These are phyloP conservation scores for Amphibolis antarctica DNA, from an alignment of 106 monocot genomes.

Conservation along the genomic window DNA sequence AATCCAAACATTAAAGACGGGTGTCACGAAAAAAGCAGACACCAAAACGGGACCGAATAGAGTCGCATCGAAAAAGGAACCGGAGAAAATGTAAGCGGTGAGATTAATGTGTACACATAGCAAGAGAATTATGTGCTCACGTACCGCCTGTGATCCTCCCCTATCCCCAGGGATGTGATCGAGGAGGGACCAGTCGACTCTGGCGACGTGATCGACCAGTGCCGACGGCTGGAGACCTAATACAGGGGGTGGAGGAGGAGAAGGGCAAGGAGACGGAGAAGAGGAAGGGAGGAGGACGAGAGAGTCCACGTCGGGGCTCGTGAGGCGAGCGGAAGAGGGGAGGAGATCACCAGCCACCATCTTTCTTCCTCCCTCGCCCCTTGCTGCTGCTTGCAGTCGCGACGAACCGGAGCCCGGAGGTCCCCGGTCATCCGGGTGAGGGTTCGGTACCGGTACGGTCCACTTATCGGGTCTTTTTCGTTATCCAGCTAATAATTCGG, in stretches of 20 bases:
- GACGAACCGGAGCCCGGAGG: too few relatives aligned
- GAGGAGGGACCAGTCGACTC: slow-evolving; percentile 70
- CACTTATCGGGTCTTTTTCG: too few relatives aligned
- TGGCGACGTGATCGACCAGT: slow-evolving; percentile 77
- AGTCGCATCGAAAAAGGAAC: background rate
- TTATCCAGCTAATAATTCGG: too few relatives aligned
- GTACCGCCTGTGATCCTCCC: slow-evolving; percentile 77
- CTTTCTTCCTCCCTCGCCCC: background rate
- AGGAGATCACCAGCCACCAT: background rate
- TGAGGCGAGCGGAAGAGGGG: background rate
- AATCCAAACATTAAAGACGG: background rate
- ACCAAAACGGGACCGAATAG: background rate
- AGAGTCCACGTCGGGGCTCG: background rate
- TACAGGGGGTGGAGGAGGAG: slow-evolving; percentile 13
- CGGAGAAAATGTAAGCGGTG: too few relatives aligned
- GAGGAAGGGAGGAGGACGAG: background rate
- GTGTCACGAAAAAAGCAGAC: background rate
- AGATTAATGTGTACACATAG: too few relatives aligned
- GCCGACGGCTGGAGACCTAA: slow-evolving; percentile 74
- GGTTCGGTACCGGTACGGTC: too few relatives aligned
- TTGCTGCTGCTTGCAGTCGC: background rate
- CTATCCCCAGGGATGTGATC: slow-evolving; percentile 67
- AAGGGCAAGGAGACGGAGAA: slow-evolving; percentile 1
- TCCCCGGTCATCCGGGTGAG: too few relatives aligned
- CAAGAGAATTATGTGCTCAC: background rate